phyloP scores from a whole-genome alignment of 345 rosid species.

The Eucalyptus cloeziana region DNA sequence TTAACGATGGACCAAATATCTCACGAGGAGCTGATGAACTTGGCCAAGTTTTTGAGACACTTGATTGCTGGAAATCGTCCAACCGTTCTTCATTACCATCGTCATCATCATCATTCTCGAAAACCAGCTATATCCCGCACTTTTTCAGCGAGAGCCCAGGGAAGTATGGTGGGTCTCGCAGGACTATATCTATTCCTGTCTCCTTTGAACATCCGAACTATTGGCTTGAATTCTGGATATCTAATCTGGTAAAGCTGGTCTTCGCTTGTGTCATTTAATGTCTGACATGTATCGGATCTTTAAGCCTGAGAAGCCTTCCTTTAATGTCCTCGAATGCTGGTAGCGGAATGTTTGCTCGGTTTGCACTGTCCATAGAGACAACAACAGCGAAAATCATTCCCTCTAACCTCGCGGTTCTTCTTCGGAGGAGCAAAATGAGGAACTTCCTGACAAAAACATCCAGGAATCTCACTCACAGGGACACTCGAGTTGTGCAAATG shows the following conservation, averaged over 20 bases:
- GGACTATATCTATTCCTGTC: conserved; percentile 12
- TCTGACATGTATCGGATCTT: too few species aligned
- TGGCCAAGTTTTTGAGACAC: conserved; percentile 23
- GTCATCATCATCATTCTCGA: conserved; percentile 32
- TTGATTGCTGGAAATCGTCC: conserved; percentile 14
- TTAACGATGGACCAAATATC: neutral
- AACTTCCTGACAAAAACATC: conserved; percentile 31
- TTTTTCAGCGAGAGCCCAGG: conserved; percentile 24
- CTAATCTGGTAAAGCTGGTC: too few species aligned
- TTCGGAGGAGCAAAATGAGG: conserved; percentile 15
- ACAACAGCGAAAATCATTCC: neutral
- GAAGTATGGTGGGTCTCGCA: conserved; percentile 1
- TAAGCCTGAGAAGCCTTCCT: too few species aligned
- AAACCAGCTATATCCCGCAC: conserved; percentile 25
- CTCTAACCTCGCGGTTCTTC: conserved; percentile 19
- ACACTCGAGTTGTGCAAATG: conserved; percentile 24
- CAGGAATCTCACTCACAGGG: conserved; percentile 45
- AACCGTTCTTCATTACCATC: conserved; percentile 20
- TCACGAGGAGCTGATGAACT: conserved; percentile 16
- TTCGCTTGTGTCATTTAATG: too few species aligned
- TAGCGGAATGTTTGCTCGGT: too few species aligned
- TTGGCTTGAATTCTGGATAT: too few species aligned
- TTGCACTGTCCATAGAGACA: too few species aligned
- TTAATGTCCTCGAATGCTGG: too few species aligned
- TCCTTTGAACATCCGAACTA: conserved; percentile 6